Percentiles rank a stretch among this genome's conserved stretches.
Evolutionary conservation across 2,329 filamentous ascomycete species (phyloP).

Genomic region (Aspergillus texensis): DNA sequence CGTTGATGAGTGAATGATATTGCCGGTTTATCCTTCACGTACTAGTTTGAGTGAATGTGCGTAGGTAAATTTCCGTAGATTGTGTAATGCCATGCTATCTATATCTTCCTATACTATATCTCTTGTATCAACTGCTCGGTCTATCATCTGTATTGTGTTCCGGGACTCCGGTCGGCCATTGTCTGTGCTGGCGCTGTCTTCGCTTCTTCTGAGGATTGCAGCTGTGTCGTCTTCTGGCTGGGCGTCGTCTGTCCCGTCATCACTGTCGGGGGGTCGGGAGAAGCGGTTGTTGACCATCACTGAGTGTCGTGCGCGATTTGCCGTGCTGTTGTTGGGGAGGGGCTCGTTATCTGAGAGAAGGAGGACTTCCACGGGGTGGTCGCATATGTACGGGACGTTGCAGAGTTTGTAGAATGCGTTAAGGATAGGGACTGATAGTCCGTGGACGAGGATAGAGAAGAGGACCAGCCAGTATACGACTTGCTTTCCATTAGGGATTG

Average conservation of each 20-base stretch:
- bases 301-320: slow-evolving; percentile 30
- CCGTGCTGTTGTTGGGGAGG: slow-evolving; percentile 38
- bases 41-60: neutral
- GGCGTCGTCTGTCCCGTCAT: slow-evolving; percentile 15
- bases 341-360: slow-evolving; percentile 39
- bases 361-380: slow-evolving; percentile 37
- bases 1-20: slow-evolving; percentile 13
- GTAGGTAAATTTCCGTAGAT: neutral
- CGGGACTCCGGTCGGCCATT: neutral
- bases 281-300: slow-evolving; percentile 41
- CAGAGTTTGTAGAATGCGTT: slow-evolving; percentile 35
- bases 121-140: slow-evolving; percentile 9
- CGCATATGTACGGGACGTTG: slow-evolving; percentile 33
- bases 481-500: slow-evolving; percentile 3
- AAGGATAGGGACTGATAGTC: slow-evolving; percentile 41
- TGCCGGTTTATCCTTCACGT: neutral
- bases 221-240: slow-evolving; percentile 9
- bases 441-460: slow-evolving; percentile 44
- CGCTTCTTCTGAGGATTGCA: slow-evolving; percentile 17
- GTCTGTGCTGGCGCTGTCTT: slow-evolving; percentile 9
- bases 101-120: slow-evolving; percentile 15
- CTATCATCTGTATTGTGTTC: slow-evolving; percentile 1
- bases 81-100: neutral
- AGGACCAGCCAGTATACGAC: slow-evolving; percentile 52
- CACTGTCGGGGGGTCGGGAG: slow-evolving; percentile 21